Evolutionary conservation across 2,329 filamentous ascomycete species (phyloP), one percentile per base, ranked within the genome.

Genomic region (Aspergillus sp.): DNA sequence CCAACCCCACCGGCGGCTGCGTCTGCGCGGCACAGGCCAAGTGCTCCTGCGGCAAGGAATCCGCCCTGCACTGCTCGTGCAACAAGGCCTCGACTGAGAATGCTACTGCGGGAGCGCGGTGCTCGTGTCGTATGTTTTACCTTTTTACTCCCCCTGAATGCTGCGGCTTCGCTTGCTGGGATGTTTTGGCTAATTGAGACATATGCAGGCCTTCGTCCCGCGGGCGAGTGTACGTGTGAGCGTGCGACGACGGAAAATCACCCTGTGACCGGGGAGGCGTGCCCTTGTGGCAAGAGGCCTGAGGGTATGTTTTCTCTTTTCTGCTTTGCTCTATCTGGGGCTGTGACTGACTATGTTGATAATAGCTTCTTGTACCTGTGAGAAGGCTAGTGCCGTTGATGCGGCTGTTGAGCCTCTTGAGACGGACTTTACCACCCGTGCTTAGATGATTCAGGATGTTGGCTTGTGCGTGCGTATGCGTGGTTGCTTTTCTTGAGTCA

Each of bases 11-110:
- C 66, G 81, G 80, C 69, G 77, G 80, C 71, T 89, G 86, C 70
- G 82, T 84, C 68, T 87, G 84, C 70, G 83, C 84, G 45, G 78
- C 82, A 57, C 84, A 87, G 69, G 85, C 86, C 64, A 87, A 79
- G 64, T 97, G 93, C 87, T 96, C 92, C 17, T 98, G 94, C 77
- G 94, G 94, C 74, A 88, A 97, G 83, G 86, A 95, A 76, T 87
- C 88, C 4, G 94, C 94, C 54, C 87, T 97, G 53, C 84, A 93
- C 76, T 98, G 94, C 86, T 90, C 83, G 65, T 97, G 94, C 82
- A 87, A 87, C 71, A 93, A 92, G 78, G 85, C 93, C 4, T 66
- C 84, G 4, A 79, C 82, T 17, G 93, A 97, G 84, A 97, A 97
- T 83, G 80, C 80, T 46, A 76, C 91, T 59, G 77, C 82, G 7